Conservation (phyloP, 2,329 filamentous ascomycete species). For the Neofusicoccum kwambonambiense region DNA sequence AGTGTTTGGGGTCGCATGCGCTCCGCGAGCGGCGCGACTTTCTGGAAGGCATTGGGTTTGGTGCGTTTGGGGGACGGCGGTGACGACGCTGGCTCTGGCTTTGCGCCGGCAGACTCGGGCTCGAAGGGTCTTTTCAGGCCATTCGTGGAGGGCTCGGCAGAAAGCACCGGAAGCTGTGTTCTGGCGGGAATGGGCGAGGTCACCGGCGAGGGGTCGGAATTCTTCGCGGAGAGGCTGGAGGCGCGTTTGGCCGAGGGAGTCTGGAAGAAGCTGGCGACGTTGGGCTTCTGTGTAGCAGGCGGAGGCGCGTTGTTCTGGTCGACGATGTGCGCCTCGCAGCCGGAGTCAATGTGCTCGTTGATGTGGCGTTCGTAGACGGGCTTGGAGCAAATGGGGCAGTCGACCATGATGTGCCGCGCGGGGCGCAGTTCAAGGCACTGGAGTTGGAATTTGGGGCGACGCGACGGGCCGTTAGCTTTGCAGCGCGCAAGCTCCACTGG, state of each 20-base stretch:
- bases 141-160: neutral
- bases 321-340: conserved; percentile 67
- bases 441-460: neutral
- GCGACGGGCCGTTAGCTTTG: conserved; percentile 5
- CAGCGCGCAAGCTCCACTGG: neutral
- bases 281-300: conserved; percentile 38
- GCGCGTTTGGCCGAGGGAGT: conserved; percentile 49
- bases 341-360: conserved; percentile 87
- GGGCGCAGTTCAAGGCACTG: neutral
- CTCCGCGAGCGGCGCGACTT: conserved; percentile 82
- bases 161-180: conserved; percentile 1
- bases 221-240: conserved; percentile 23
- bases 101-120: conserved; percentile 18
- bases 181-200: conserved; percentile 18
- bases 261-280: conserved; percentile 56
- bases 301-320: conserved; percentile 41
- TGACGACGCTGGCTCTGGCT: conserved; percentile 26
- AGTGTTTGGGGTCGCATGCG: conserved; percentile 84
- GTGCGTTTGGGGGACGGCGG: conserved; percentile 55
- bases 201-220: conserved; percentile 25
- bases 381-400: conserved; percentile 79
- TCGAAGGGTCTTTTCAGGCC: neutral
- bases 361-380: conserved; percentile 71
- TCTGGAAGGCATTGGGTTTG: conserved; percentile 59
- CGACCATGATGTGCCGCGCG: conserved; percentile 51